Base-by-base conservation (phyloP, 345 rosid species). In the Arabidopsis suecica region DNA sequence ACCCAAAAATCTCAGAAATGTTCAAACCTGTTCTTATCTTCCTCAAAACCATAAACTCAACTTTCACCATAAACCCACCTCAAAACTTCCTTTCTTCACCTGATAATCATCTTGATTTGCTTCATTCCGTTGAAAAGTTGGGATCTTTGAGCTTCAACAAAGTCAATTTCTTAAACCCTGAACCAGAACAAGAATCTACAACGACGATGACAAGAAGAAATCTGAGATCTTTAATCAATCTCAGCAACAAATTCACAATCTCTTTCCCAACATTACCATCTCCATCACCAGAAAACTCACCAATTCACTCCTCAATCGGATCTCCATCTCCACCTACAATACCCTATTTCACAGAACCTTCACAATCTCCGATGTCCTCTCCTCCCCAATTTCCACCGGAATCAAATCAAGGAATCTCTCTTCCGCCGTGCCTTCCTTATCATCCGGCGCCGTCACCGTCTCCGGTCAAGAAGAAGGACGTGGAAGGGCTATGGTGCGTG, bases 401-500 rank as follows among this genome's bases (percentile, higher is more conserved):
- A 63, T 10, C 79, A 5, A 83, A 84, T 1, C 72, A 48, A 28
- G 78, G 78, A 0, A 50, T 49, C 61, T 63, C 85, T 5, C 79
- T 78, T 66, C 90, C 89, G 11, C 81, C 83, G 40, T 81, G 83
- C 11, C 6, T 22, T 54, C 68, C 78, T 4, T 25, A 37, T 13
- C 58, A 33, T 28, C 6, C 50, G 2, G 47, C 61, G 30, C 80
- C 89, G 0, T 44, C 80, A 0, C 77, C 83, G 2, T 7, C 56
- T 0, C 47, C 71, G 6, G 40, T 1, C 11, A 53, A 60, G 61
- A 54, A 9, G 23, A 84, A 63, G 66, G 49, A 56, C 47, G 71
- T 77, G 58, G 87, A 89, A 73, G 79, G 82, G 67, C 72, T 85
- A 11, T 89, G 95, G 95, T 89, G 95, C 41, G 90, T 89, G 42